A percentile compares a stretch with the other conserved stretches of the same genome.
Evolutionary conservation across 805 yeast genomes (phyloP).

Genomic region (Myxozyma nipponensis): DNA sequence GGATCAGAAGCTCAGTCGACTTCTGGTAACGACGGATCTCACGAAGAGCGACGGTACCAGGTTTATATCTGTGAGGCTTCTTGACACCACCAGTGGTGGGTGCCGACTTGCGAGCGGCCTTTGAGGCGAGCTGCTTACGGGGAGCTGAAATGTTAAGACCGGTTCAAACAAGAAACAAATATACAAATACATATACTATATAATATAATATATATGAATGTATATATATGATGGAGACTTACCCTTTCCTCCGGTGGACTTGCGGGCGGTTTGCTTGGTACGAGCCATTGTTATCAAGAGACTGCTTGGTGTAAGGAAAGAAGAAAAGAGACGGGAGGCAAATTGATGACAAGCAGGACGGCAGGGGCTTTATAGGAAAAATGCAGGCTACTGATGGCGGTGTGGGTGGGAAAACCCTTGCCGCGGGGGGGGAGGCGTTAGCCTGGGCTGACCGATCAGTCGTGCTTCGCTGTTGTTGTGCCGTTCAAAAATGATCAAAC

Average conservation of each 20-base stretch:
- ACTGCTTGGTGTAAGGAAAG: not conserved
- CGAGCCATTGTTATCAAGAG: constrained; percentile 56
- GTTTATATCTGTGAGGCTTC: constrained; percentile 93
- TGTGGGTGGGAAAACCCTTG: constrained; percentile 12
- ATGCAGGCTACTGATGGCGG: constrained; percentile 9
- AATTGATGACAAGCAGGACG: constrained; percentile 7
- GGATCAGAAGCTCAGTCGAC: constrained; percentile 78
- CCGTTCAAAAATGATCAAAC: not conserved
- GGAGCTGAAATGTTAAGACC: constrained; percentile 53
- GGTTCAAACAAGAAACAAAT: not conserved
- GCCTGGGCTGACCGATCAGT: too few relatives aligned
- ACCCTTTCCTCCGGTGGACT: constrained; percentile 80
- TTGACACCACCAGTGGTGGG: constrained; percentile 82
- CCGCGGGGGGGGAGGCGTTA: constrained; percentile 10
- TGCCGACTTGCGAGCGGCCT: constrained; percentile 87
- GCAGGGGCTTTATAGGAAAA: constrained; percentile 20
- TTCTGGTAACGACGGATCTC: constrained; percentile 91
- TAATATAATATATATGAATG: not conserved
- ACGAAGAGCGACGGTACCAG: constrained; percentile 91
- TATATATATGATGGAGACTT: constrained; percentile 1
- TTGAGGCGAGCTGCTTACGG: constrained; percentile 86
- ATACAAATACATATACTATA: not conserved
- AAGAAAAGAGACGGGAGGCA: constrained; percentile 1
- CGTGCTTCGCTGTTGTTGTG: constrained; percentile 1
- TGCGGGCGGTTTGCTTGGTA: constrained; percentile 86